Base-by-base conservation (phyloP, 2,329 filamentous ascomycete genomes). In the Leptographium lundbergii region DNA sequence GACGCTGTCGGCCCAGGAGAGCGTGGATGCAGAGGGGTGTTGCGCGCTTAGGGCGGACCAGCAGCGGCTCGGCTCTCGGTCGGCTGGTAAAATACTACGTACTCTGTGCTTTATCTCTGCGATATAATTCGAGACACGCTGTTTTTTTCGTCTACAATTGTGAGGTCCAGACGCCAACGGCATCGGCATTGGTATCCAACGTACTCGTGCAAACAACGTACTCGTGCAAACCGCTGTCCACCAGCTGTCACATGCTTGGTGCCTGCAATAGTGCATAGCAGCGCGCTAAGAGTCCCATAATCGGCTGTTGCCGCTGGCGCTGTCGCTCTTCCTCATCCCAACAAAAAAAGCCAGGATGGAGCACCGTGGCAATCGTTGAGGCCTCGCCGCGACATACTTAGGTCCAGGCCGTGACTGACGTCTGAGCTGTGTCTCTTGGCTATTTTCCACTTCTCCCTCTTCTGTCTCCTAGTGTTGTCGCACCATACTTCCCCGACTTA, bases 261-360 rank as follows among this genome's bases (percentile, higher is more conserved):
- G 25, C 29, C 3, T 6, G 47, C 24, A 22, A 7, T 95, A 81
- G 75, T 39, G 17, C 14, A 14, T 9, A 9, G 19, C 19, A n/a
- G 29, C 34, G 25, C 22, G 34, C 47, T 42, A 29, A 47, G 22
- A 52, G 50, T n/a, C 27, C 32, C 10, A 14, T 14, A 42, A 42
- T 9, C 11, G 53, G 53, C 54, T 56, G 54, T 22, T 56, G 39
- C 36, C 36, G 36, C 17, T 25, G 11, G 32, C 32, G 7, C 10
- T 36, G 19, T 24, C 47, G 6, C 25, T 50, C 6, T 50, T 27
- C 7, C 19, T 54, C 22, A 14, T 17, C 53, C 53, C 53, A 55
- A 55, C 53, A 55, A 55, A 54, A 55, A 32, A 32, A 39, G 10
- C 6, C 11, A 39, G 13, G 24, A 45, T 32, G 53, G 19, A 24